Conservation (phyloP, 176 grass and related monocot species). For the Avena insularis region DNA sequence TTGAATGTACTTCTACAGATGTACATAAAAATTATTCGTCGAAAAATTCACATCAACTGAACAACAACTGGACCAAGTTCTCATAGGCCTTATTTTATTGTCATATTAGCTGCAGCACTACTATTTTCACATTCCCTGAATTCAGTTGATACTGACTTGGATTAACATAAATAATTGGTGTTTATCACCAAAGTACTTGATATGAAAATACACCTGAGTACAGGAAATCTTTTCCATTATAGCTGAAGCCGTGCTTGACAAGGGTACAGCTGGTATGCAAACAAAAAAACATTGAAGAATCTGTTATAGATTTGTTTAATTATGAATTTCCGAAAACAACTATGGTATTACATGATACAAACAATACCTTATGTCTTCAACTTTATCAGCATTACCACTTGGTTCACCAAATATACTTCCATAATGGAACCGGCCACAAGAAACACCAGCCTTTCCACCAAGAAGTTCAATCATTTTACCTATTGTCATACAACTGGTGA, state of each 20-base stretch:
- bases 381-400: constrained; percentile 83
- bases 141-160: constrained; percentile 16
- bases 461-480: constrained; percentile 99
- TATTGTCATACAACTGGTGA: constrained; percentile 89
- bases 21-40: neutral
- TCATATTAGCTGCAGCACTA: constrained; percentile 6
- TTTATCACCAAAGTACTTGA: constrained; percentile 22
- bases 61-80: neutral
- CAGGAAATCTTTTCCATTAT: constrained; percentile 93
- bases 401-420: constrained; percentile 96
- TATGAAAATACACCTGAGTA: constrained; percentile 73
- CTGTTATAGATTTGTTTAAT: neutral
- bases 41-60: constrained; percentile 30
- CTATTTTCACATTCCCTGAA: neutral
- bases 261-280: constrained; percentile 69
- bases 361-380: constrained; percentile 89
- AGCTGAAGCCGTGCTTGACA: constrained; percentile 91
- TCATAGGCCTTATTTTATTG: constrained; percentile 1
- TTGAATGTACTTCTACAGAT: constrained; percentile 13
- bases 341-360: constrained; percentile 22
- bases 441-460: constrained; percentile 97
- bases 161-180: constrained; percentile 16
- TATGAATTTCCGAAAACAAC: constrained; percentile 8
- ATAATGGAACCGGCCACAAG: constrained; percentile 87
- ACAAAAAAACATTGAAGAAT: constrained; percentile 38